Conservation (phyloP, 1,284 basidiomycete species). For the Ceratobasidium theobromae region DNA sequence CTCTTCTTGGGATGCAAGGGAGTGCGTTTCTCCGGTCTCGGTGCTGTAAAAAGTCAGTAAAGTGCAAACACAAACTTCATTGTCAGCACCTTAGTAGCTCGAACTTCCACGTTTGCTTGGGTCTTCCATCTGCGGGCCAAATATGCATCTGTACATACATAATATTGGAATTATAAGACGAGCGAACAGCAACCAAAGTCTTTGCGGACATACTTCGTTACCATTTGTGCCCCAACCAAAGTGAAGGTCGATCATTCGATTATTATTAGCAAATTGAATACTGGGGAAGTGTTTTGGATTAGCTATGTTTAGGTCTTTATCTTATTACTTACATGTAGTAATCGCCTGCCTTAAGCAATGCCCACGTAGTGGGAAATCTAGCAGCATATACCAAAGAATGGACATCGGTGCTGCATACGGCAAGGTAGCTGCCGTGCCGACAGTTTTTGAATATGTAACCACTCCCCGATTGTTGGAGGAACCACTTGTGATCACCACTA, state of each 20-base stretch:
- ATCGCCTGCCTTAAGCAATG: background rate
- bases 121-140: constrained; percentile 1
- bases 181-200: background rate
- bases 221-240: constrained; percentile 16
- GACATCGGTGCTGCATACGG: constrained; percentile 1
- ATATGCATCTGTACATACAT: constrained; percentile 27
- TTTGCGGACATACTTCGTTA: background rate
- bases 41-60: background rate
- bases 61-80: background rate
- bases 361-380: constrained; percentile 21
- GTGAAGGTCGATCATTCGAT: constrained; percentile 14
- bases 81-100: background rate
- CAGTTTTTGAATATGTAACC: constrained; percentile 19
- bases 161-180: background rate
- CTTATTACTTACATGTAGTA: constrained; percentile 12
- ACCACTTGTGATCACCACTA: background rate
- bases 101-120: constrained; percentile 12
- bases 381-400: constrained; percentile 10
- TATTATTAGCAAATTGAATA: background rate
- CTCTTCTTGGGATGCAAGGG: background rate
- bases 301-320: no score
- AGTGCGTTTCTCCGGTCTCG: background rate
- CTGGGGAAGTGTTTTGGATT: background rate
- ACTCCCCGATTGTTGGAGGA: constrained; percentile 7
- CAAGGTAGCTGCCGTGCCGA: constrained; percentile 2